phyloP scores from a whole-genome alignment of 192 early-diverging fungal genomes.

The Cladochytrium replicatum region DNA sequence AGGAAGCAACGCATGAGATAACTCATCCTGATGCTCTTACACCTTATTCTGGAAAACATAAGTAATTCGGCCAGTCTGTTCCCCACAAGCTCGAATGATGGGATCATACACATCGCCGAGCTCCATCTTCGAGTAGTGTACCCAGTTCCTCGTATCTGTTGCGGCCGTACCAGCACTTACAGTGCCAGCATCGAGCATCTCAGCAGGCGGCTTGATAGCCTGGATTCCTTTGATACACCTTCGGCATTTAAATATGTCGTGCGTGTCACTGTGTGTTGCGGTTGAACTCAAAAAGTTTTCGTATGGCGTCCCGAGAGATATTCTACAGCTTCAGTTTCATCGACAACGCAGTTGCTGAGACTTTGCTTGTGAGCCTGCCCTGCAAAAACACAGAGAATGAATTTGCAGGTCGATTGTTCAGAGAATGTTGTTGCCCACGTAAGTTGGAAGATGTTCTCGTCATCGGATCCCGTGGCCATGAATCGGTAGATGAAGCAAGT shows the following conservation, averaged over 20 bases:
- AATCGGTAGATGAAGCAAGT: conserved; percentile 96
- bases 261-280: conserved; percentile 72
- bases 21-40: too few relatives aligned
- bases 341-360: conserved; percentile 87
- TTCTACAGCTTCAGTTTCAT: conserved; percentile 89
- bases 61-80: conserved; percentile 19
- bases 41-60: conserved; percentile 48
- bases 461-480: conserved; percentile 93
- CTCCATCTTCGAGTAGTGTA: conserved; percentile 32
- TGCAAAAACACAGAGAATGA: conserved; percentile 1
- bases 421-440: conserved; percentile 51
- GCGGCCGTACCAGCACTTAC: conserved; percentile 36
- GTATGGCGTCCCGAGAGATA: conserved; percentile 81
- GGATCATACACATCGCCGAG: conserved; percentile 29
- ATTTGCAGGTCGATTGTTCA: too few relatives aligned
- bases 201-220: conserved; percentile 45
- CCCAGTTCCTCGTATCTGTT: conserved; percentile 46
- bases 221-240: conserved; percentile 83
- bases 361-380: conserved; percentile 61
- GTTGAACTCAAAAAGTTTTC: conserved; percentile 85
- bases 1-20: too few relatives aligned
- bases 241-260: conserved; percentile 93
- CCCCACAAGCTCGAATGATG: conserved; percentile 27
- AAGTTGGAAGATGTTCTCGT: conserved; percentile 98
- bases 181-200: too few relatives aligned